A percentile compares a stretch with the other conserved stretches of the same genome.
phyloP scores from a whole-genome alignment of 2,329 filamentous ascomycete genomes.

The Ophiostoma piceae region DNA sequence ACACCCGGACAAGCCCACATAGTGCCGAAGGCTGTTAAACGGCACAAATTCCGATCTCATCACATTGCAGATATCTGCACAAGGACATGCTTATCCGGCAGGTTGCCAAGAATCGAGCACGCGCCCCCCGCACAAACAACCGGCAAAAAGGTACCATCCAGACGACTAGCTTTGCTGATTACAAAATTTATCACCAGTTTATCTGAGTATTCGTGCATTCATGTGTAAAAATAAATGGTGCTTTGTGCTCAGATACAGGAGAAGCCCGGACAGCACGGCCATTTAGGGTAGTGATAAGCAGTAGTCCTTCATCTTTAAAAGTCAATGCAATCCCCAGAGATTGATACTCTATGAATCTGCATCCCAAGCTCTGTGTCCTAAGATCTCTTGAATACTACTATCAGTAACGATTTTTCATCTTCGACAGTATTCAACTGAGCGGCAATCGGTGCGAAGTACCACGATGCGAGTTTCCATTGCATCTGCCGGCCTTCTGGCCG shows the following conservation, averaged over 20 bases:
- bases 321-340: background rate
- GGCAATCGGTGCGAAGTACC: background rate
- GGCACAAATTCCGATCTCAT: background rate
- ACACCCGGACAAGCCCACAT: background rate
- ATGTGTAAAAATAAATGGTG: background rate
- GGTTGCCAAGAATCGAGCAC: background rate
- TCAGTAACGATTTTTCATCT: background rate
- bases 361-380: background rate
- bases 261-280: background rate
- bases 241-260: background rate
- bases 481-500: background rate
- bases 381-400: background rate
- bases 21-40: background rate
- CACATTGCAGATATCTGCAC: background rate
- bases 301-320: background rate
- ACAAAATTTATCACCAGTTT: background rate
- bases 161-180: background rate
- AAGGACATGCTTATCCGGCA: background rate
- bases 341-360: background rate
- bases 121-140: background rate
- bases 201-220: background rate
- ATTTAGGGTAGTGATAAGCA: background rate
- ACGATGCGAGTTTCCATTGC: background rate
- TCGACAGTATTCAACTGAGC: too few species aligned
- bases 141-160: background rate